A percentile compares a stretch with the other conserved stretches of the same genome.
These are phyloP conservation scores for Pythium grandisporangium DNA, from an alignment of 352 stramenopile species.

Conservation along the genomic window DNA sequence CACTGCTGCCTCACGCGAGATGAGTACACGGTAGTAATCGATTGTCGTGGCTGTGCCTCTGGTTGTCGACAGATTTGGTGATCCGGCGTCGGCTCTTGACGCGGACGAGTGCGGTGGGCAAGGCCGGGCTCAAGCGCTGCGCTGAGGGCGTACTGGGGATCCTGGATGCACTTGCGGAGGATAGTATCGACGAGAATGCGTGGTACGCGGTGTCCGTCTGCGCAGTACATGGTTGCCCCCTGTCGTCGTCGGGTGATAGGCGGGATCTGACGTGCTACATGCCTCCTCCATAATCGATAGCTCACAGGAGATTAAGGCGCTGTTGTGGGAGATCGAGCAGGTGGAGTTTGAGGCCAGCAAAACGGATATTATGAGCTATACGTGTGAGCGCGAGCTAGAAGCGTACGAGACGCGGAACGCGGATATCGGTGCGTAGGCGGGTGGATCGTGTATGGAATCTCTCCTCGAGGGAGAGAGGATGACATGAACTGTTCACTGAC, in stretches of 20 bases:
- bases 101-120: conserved; percentile 69
- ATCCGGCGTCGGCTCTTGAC: conserved; percentile 72
- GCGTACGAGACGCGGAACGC: conserved; percentile 73
- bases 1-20: no score
- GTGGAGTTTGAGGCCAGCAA: conserved; percentile 80
- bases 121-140: conserved; percentile 71
- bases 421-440: conserved; percentile 40
- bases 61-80: conserved; percentile 56
- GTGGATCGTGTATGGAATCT: no score
- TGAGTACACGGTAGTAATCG: no score
- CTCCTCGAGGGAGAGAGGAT: no score
- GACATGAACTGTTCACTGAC: no score
- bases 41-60: no score
- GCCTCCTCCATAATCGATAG: no score
- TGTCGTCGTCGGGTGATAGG: no score
- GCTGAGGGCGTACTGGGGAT: conserved; percentile 62
- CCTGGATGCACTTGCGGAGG: conserved; percentile 49
- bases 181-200: conserved; percentile 40
- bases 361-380: conserved; percentile 74
- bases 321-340: conserved; percentile 84
- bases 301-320: conserved; percentile 57
- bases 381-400: conserved; percentile 70
- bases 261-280: not conserved
- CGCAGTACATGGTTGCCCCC: not conserved
- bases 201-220: conserved; percentile 17